phyloP scores from a whole-genome alignment of 1,284 basidiomycete genomes.

The Pseudozyma pruni region DNA sequence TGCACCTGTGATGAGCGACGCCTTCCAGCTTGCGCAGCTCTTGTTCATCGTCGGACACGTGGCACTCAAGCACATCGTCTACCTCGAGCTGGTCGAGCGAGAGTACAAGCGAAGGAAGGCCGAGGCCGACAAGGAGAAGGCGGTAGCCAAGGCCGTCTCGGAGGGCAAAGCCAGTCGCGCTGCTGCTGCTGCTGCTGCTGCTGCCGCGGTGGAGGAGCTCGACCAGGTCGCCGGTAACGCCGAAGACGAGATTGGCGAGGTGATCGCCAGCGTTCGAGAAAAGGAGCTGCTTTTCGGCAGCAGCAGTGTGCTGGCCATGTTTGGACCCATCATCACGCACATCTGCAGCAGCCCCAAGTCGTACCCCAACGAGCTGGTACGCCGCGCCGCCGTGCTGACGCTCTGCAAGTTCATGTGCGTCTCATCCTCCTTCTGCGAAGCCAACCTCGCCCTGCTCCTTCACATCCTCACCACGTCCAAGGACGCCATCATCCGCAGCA shows the following conservation, averaged over 20 bases:
- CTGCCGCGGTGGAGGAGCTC: slow-evolving; percentile 75
- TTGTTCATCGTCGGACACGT: slow-evolving; percentile 95
- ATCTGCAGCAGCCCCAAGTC: slow-evolving; percentile 78
- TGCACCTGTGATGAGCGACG: slow-evolving; percentile 60
- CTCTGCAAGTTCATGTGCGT: slow-evolving; percentile 98
- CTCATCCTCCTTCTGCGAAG: slow-evolving; percentile 90
- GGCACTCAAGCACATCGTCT: slow-evolving; percentile 96
- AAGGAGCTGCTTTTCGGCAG: slow-evolving; percentile 86
- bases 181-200: slow-evolving; percentile 64
- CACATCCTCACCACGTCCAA: slow-evolving; percentile 90
- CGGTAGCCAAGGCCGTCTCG: slow-evolving; percentile 47
- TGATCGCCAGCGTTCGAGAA: slow-evolving; percentile 84
- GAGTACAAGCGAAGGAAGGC: slow-evolving; percentile 97
- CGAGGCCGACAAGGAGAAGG: slow-evolving; percentile 74
- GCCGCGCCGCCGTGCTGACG: slow-evolving; percentile 85
- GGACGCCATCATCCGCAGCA: slow-evolving; percentile 88
- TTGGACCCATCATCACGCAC: slow-evolving; percentile 87
- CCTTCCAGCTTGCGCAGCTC: slow-evolving; percentile 88
- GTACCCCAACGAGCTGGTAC: slow-evolving; percentile 81
- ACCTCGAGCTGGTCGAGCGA: slow-evolving; percentile 93
- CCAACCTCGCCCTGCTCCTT: slow-evolving; percentile 87
- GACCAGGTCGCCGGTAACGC: slow-evolving; percentile 97
- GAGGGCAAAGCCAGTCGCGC: slow-evolving; percentile 56
- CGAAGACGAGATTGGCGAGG: slow-evolving; percentile 96
- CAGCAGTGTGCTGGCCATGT: slow-evolving; percentile 83